These are phyloP conservation scores for Pezicula radicicola DNA, from an alignment of 2,329 filamentous ascomycete genomes.

Conservation along the genomic window DNA sequence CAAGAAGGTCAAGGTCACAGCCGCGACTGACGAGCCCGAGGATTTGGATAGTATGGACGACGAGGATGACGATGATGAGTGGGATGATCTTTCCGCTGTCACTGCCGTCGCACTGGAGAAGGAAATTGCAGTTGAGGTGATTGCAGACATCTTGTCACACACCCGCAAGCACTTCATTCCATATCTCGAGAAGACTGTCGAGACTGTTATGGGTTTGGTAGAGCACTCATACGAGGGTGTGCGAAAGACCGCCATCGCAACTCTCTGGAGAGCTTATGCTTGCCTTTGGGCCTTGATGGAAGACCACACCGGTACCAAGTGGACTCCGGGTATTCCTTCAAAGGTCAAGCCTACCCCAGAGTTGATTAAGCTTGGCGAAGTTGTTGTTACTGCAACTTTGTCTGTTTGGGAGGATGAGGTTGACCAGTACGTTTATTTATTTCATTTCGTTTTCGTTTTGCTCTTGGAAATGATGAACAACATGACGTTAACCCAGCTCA, in stretches of 20 bases:
- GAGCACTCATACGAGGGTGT: constrained; percentile 93
- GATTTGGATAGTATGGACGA: constrained; percentile 60
- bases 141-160: constrained; percentile 88
- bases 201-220: constrained; percentile 73
- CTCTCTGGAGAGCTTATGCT: constrained; percentile 89
- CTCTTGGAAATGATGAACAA: constrained; percentile 72
- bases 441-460: constrained; percentile 15
- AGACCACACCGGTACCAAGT: constrained; percentile 74
- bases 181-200: constrained; percentile 86
- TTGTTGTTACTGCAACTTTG: constrained; percentile 81
- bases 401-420: constrained; percentile 85
- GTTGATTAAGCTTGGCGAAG: constrained; percentile 79
- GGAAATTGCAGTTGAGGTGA: constrained; percentile 92
- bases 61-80: constrained; percentile 76
- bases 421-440: constrained; percentile 73
- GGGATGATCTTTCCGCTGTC: constrained; percentile 79
- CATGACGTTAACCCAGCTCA: constrained; percentile 98
- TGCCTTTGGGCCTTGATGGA: constrained; percentile 88
- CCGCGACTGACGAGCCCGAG: constrained; percentile 56
- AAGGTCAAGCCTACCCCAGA: constrained; percentile 76
- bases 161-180: constrained; percentile 76
- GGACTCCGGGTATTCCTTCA: constrained; percentile 83
- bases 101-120: constrained; percentile 93
- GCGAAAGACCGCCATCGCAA: constrained; percentile 86
- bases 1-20: constrained; percentile 81